Conservation (phyloP, 768 basidiomycete species). For the Ramaria rubella region DNA sequence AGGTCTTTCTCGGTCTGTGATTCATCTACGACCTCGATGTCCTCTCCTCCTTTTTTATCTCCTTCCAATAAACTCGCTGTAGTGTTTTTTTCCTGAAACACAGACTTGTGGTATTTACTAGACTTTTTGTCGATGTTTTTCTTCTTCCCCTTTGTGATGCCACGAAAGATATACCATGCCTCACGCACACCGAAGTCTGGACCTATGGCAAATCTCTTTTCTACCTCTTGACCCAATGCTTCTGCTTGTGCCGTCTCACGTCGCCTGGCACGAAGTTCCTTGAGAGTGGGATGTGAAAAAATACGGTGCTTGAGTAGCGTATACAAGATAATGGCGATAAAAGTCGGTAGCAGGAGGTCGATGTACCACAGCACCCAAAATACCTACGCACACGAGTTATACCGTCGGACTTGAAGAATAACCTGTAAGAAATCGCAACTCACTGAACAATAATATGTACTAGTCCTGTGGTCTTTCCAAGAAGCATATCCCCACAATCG, state of each 20-base stretch:
- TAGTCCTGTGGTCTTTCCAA: conserved; percentile 47
- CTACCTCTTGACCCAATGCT: conserved; percentile 45
- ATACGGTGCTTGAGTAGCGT: conserved; percentile 43
- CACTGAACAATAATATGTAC: conserved; percentile 46
- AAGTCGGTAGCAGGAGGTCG: conserved; percentile 46
- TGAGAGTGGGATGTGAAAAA: conserved; percentile 47
- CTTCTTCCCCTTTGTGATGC: conserved; percentile 17
- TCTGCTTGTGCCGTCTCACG: conserved; percentile 42
- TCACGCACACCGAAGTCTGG: conserved; percentile 45
- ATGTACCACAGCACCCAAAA: conserved; percentile 64
- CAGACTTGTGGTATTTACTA: neutral
- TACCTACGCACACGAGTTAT: conserved; percentile 29
- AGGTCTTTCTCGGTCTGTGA: conserved; percentile 34
- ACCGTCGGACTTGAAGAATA: neutral
- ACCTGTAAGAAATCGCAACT: conserved; percentile 20
- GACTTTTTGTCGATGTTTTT: conserved; percentile 1
- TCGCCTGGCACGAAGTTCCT: conserved; percentile 48
- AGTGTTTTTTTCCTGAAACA: neutral
- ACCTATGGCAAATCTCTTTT: conserved; percentile 38
- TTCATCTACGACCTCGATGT: conserved; percentile 31
- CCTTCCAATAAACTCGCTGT: conserved; percentile 10
- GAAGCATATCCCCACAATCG: conserved; percentile 39
- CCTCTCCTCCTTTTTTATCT: conserved; percentile 22
- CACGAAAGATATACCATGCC: conserved; percentile 44
- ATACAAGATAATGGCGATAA: conserved; percentile 43